phyloP scores from a whole-genome alignment of 1,139 yeast genomes.

The Kurtzmaniella quercitrusa region DNA sequence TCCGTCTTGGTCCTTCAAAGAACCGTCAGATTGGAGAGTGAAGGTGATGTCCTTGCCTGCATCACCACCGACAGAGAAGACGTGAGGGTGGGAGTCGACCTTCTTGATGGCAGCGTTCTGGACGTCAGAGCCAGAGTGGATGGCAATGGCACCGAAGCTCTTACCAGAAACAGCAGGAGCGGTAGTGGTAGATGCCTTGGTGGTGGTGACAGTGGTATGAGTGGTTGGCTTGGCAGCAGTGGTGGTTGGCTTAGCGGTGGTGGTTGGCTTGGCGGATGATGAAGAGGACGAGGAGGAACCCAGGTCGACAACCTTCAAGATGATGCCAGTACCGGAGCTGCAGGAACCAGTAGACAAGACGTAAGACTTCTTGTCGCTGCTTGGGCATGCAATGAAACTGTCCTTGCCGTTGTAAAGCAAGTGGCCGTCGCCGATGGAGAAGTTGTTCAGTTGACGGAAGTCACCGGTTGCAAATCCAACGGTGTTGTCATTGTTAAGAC shows the following conservation, averaged over 20 bases:
- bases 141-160: slow-evolving; percentile 15
- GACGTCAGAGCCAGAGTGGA: slow-evolving; percentile 19
- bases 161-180: background rate
- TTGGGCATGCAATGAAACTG: slow-evolving; percentile 18
- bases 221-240: background rate
- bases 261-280: slow-evolving; percentile 1
- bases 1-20: slow-evolving; percentile 26
- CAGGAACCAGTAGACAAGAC: slow-evolving; percentile 24
- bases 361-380: slow-evolving; percentile 13
- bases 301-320: slow-evolving; percentile 6
- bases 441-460: slow-evolving; percentile 13
- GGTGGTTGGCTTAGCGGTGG: background rate
- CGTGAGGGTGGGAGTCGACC: slow-evolving; percentile 25
- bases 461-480: slow-evolving; percentile 10
- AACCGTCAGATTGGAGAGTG: slow-evolving; percentile 19
- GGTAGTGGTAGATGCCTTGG: slow-evolving; percentile 1
- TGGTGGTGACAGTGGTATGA: background rate
- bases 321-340: slow-evolving; percentile 22
- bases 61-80: slow-evolving; percentile 27
- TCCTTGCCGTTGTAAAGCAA: slow-evolving; percentile 13
- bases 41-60: slow-evolving; percentile 22
- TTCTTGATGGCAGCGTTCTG: slow-evolving; percentile 21
- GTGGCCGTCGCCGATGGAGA: slow-evolving; percentile 12
- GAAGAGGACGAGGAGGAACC: slow-evolving; percentile 1
- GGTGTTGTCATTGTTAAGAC: slow-evolving; percentile 10